These are phyloP conservation scores for Exophiala sp. DNA, from an alignment of 2,329 filamentous ascomycete species.

Conservation along the genomic window DNA sequence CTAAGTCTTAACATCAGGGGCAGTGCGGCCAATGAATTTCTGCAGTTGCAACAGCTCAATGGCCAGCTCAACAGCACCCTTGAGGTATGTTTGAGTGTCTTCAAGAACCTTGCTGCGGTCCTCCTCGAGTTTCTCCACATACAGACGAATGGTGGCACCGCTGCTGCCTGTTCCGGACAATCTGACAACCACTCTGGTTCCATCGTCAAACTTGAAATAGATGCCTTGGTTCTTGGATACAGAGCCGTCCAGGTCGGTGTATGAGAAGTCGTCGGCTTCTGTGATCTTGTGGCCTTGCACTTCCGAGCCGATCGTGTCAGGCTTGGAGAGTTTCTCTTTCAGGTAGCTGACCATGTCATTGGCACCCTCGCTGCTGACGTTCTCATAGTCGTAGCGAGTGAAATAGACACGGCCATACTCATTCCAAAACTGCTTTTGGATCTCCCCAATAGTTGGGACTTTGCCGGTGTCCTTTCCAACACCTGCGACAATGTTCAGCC, in stretches of 20 bases:
- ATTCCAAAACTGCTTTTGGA: constrained; percentile 95
- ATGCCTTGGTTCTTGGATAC: constrained; percentile 94
- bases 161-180: constrained; percentile 92
- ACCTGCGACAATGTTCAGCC: constrained; percentile 97
- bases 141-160: constrained; percentile 91
- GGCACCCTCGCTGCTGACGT: constrained; percentile 84
- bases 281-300: constrained; percentile 76
- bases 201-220: constrained; percentile 88
- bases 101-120: constrained; percentile 70
- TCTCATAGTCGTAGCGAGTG: constrained; percentile 97
- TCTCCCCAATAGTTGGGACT: constrained; percentile 80
- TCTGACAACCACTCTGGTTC: constrained; percentile 89
- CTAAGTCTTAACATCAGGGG: constrained; percentile 90
- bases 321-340: constrained; percentile 64
- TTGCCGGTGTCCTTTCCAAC: constrained; percentile 67
- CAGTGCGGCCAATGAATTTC: constrained; percentile 83
- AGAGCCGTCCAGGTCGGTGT: constrained; percentile 96
- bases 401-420: constrained; percentile 97
- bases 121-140: constrained; percentile 90
- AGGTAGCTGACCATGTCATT: constrained; percentile 83
- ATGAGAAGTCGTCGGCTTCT: constrained; percentile 92
- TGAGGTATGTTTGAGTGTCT: constrained; percentile 89
- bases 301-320: constrained; percentile 75
- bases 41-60: constrained; percentile 84
- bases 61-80: constrained; percentile 80